These are phyloP conservation scores for Pseudoscleropodium purum DNA, from an alignment of 225 moss, liverwort and hornwort genomes.

Conservation along the genomic window DNA sequence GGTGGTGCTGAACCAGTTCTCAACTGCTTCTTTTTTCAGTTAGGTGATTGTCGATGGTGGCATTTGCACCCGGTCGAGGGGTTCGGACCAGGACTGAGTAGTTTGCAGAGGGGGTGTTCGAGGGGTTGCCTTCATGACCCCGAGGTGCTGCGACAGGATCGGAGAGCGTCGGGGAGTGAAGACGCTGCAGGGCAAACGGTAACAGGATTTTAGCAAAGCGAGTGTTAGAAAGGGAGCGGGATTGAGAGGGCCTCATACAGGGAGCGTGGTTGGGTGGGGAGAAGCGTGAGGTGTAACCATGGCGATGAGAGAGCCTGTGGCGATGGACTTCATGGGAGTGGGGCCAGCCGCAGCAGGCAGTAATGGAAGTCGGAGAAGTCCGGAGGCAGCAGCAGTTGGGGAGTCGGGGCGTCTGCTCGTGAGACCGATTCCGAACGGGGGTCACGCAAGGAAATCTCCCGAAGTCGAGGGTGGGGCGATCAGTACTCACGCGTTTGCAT, in stretches of 20 bases:
- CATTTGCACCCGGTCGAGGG: not conserved
- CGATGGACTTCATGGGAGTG: constrained; percentile 34
- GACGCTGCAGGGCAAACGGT: not conserved
- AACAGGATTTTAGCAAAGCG: not conserved
- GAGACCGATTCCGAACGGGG: constrained; percentile 23
- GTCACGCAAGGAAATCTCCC: not conserved
- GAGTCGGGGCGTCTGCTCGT: not conserved
- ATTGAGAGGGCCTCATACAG: not conserved
- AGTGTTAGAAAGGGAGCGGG: not conserved
- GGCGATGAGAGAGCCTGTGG: constrained; percentile 27
- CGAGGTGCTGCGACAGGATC: not conserved
- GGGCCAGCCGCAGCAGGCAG: not conserved
- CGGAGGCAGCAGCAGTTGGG: not conserved
- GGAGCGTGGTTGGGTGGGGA: not conserved
- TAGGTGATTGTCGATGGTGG: not conserved
- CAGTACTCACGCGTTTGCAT: not conserved
- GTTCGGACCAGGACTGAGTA: not conserved
- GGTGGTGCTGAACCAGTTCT: not conserved
- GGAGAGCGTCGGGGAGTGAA: not conserved
- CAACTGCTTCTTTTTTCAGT: not conserved
- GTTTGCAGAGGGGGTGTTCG: not conserved
- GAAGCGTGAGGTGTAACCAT: not conserved
- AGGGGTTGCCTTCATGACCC: constrained; percentile 2
- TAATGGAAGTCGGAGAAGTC: not conserved
- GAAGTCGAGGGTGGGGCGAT: not conserved